Conservation (phyloP, 352 stramenopile species). For the Detonula confervacea region DNA sequence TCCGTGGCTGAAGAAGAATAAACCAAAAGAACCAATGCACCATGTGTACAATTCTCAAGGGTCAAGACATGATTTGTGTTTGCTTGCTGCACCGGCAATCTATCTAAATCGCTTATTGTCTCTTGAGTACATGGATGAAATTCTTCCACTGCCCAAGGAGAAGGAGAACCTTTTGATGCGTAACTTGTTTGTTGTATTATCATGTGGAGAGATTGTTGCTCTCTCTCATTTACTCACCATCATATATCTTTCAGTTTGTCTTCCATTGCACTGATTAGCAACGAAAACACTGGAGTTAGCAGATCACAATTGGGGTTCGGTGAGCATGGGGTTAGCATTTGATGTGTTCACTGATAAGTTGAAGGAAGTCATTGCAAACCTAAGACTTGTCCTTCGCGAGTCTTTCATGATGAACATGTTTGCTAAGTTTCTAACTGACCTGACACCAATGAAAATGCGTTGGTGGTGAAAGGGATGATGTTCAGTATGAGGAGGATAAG, state of each 20-base stretch:
- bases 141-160: background rate
- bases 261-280: conserved; percentile 15
- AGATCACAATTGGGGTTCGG: conserved; percentile 1
- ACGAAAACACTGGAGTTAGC: background rate
- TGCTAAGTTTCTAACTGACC: background rate
- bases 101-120: background rate
- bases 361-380: background rate
- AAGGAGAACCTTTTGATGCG: conserved; percentile 13
- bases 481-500: too few species aligned
- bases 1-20: background rate
- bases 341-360: background rate
- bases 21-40: background rate
- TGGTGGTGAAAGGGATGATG: too few species aligned
- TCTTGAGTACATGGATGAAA: conserved; percentile 14
- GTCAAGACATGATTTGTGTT: background rate
- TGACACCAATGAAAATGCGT: conserved; percentile 12
- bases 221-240: conserved; percentile 2
- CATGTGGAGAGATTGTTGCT: conserved; percentile 16
- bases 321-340: conserved; percentile 7
- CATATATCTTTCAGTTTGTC: conserved; percentile 9
- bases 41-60: background rate
- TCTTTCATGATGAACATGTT: conserved; percentile 16
- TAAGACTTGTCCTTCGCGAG: conserved; percentile 7
- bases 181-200: conserved; percentile 31
- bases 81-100: background rate